Conservation (phyloP, 2,329 filamentous ascomycete species). For the Aspergillus amoenus region DNA sequence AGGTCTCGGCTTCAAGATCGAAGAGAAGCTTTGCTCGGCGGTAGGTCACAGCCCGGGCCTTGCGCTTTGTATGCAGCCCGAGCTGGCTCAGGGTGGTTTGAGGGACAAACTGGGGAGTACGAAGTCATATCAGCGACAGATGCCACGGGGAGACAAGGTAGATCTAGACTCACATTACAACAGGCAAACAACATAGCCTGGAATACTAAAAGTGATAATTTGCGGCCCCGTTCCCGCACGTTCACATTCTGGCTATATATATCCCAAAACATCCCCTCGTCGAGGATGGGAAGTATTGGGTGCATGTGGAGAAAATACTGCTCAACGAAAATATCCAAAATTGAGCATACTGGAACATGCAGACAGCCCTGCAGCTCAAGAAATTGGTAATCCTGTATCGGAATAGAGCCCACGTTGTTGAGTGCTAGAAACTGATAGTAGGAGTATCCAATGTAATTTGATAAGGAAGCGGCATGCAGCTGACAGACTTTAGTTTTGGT, state of each 20-base stretch:
- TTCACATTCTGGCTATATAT: neutral
- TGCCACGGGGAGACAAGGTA: neutral
- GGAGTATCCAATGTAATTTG: neutral
- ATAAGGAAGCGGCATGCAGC: neutral
- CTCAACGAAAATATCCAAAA: neutral
- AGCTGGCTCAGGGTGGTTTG: neutral
- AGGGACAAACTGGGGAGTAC: neutral
- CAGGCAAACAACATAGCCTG: neutral
- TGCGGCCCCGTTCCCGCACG: neutral
- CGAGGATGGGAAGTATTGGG: neutral
- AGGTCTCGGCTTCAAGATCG: neutral
- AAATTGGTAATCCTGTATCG: neutral
- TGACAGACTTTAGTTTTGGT: neutral
- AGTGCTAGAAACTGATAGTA: neutral
- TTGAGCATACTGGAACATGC: neutral
- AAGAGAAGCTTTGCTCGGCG: neutral
- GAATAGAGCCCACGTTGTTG: neutral
- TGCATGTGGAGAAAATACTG: neutral
- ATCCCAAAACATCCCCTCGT: neutral
- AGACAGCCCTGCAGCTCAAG: neutral
- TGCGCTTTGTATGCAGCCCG: neutral
- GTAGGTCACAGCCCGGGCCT: neutral
- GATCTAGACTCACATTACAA: neutral
- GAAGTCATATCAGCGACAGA: neutral
- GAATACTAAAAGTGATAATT: neutral